Conservation (phyloP, 805 yeast genomes). For the Ogataea parapolymorpha region DNA sequence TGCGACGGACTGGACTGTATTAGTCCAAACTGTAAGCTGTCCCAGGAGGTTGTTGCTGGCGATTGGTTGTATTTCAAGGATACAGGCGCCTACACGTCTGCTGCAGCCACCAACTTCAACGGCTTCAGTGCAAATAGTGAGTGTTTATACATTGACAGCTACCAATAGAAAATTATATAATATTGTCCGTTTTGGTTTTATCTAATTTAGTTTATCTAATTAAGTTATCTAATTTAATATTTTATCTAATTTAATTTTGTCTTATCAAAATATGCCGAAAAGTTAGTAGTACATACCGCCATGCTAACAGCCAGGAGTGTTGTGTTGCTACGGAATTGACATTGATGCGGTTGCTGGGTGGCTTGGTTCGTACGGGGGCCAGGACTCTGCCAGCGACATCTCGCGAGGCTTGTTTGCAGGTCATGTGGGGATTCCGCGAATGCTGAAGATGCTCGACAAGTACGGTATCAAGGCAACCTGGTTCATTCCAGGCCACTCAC, state of each 20-base stretch:
- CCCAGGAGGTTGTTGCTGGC: slow-evolving; percentile 67
- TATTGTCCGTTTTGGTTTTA: no score
- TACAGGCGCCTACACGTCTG: slow-evolving; percentile 88
- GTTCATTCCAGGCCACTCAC: slow-evolving; percentile 38
- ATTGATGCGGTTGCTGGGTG: slow-evolving; percentile 39
- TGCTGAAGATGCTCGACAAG: slow-evolving; percentile 33
- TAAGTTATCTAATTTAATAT: no score
- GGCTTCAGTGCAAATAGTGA: slow-evolving; percentile 69
- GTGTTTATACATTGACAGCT: slow-evolving; percentile 55
- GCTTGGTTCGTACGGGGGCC: slow-evolving; percentile 39
- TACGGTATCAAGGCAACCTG: slow-evolving; percentile 37
- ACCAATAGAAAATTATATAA: slow-evolving; percentile 2
- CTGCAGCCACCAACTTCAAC: slow-evolving; percentile 90
- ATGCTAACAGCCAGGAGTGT: slow-evolving; percentile 24
- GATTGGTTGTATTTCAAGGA: slow-evolving; percentile 88
- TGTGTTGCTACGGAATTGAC: slow-evolving; percentile 37
- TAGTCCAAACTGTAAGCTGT: slow-evolving; percentile 47
- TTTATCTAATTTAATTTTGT: slow-evolving; percentile 9
- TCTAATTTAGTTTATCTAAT: no score
- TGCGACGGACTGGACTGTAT: slow-evolving; percentile 96
- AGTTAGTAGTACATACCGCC: not conserved
- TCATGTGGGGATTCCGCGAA: slow-evolving; percentile 34
- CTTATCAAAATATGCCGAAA: slow-evolving; percentile 2
- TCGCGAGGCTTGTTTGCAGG: slow-evolving; percentile 39
- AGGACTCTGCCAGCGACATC: slow-evolving; percentile 35